phyloP scores from a whole-genome alignment of 108 stramenopile species.

The Craspedostauros australis region DNA sequence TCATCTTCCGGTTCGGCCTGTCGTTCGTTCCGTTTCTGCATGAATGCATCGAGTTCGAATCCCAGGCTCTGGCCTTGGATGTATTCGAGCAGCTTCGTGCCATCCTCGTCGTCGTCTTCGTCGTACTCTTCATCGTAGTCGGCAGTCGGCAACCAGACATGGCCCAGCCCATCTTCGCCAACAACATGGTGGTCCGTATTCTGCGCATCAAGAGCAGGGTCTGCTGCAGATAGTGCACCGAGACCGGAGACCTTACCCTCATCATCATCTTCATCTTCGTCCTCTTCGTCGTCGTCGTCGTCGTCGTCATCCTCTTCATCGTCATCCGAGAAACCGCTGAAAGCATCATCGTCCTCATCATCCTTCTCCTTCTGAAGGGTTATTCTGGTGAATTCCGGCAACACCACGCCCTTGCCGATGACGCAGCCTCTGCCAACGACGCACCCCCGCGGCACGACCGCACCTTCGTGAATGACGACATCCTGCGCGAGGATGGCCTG shows the following conservation, averaged over 20 bases:
- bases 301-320: conserved; percentile 17
- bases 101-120: conserved; percentile 28
- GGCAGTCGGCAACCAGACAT: conserved; percentile 50
- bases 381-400: conserved; percentile 84
- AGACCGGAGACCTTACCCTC: conserved; percentile 2
- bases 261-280: conserved; percentile 22
- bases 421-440: conserved; percentile 85
- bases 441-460: conserved; percentile 74
- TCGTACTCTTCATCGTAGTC: conserved; percentile 43
- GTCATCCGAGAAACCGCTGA: conserved; percentile 18
- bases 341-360: conserved; percentile 55
- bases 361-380: conserved; percentile 54
- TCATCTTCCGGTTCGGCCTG: conserved; percentile 63
- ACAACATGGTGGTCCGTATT: conserved; percentile 48
- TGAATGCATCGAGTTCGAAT: conserved; percentile 45
- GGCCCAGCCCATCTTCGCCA: conserved; percentile 57
- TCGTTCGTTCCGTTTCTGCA: conserved; percentile 30
- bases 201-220: too few relatives aligned
- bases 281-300: conserved; percentile 18
- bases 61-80: conserved; percentile 72
- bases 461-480: conserved; percentile 55
- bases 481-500: conserved; percentile 71
- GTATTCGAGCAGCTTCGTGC: conserved; percentile 17
- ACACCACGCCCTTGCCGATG: conserved; percentile 65
- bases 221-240: too few relatives aligned